Evolutionary conservation across 208 protist species (phyloP), one percentile per base, ranked within the genome.

Genomic region (Acanthamoeba healyi): DNA sequence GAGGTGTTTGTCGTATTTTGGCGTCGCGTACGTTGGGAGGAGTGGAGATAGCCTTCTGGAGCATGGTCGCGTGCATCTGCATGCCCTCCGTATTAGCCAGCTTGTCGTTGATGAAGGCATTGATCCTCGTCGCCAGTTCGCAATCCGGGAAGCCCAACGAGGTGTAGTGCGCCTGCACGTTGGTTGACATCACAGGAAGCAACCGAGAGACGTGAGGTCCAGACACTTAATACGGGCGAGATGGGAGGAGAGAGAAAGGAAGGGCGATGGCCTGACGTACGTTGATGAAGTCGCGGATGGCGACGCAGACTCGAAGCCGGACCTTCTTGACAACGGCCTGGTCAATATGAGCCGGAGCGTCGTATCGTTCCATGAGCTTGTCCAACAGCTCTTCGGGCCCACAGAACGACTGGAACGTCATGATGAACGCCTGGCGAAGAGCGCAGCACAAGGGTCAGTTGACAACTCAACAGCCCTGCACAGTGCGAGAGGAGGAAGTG

Each of bases 381-480:
- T 38, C 34, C 15, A 90, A 42, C 44, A 90, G 84, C 49, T 72
- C 54, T 9, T 90, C 84, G 2, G 49, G 84, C 6, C 10, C 44
- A 42, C 51, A 90, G 44, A 90, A 90, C 44, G 84, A 90, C 32
- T 67, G 84, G 84, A 54, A 90, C 5, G 84, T 90, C 84, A 90
- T 58, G 24, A 90, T 58, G 58, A 90, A 90, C n/a, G 84, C 84
- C 51, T 90, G 49, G 19, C 22, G 36, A 29, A 38, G 4, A 54
- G 1, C 1, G 7, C 46, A 54, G 1, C 10, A 10, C 46, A 17
- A 10, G 7, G 2, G 0, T 79, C 6, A 54, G n/a, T 29, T 24
- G 22, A 63, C 6, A 24, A 22, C 26, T 0, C 56, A 63, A 6
- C 67, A 36, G 10, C 49, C 49, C 6, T 54, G 6, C 49, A 19